These are phyloP conservation scores for Fusarium musae DNA, from an alignment of 2,329 filamentous ascomycete species.

Conservation along the genomic window DNA sequence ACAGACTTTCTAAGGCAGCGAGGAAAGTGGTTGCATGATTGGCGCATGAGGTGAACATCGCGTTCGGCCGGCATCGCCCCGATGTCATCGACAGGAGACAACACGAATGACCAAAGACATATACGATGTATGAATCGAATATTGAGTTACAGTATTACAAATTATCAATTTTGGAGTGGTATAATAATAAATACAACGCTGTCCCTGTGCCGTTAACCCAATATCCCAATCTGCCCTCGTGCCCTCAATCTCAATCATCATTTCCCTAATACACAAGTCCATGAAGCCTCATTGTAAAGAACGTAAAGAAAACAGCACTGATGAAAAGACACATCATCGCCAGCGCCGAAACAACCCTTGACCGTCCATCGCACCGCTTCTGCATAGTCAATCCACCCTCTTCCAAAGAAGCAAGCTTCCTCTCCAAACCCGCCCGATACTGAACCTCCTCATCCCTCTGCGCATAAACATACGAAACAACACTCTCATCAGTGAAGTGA, in stretches of 20 bases:
- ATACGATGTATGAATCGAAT: fast-evolving
- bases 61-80: fast-evolving
- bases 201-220: neutral
- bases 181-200: conserved; percentile 19
- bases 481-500: conserved; percentile 19
- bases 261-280: neutral
- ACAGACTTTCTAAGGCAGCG: fast-evolving
- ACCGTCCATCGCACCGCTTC: neutral
- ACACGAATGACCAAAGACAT: fast-evolving
- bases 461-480: conserved; percentile 5
- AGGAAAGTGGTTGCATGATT: fast-evolving
- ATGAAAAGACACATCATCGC: neutral
- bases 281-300: conserved; percentile 2
- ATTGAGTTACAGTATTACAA: neutral
- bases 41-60: too few species aligned
- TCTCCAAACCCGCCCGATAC: neutral
- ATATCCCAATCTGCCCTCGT: neutral
- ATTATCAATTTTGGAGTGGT: conserved; percentile 13
- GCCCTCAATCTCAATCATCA: neutral
- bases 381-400: neutral
- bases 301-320: neutral
- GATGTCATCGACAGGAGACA: fast-evolving
- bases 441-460: neutral
- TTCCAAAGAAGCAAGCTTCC: conserved; percentile 12
- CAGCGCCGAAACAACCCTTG: neutral